Base-by-base conservation (phyloP, 2,329 filamentous ascomycete species). In the Chaetomium strumarium region DNA sequence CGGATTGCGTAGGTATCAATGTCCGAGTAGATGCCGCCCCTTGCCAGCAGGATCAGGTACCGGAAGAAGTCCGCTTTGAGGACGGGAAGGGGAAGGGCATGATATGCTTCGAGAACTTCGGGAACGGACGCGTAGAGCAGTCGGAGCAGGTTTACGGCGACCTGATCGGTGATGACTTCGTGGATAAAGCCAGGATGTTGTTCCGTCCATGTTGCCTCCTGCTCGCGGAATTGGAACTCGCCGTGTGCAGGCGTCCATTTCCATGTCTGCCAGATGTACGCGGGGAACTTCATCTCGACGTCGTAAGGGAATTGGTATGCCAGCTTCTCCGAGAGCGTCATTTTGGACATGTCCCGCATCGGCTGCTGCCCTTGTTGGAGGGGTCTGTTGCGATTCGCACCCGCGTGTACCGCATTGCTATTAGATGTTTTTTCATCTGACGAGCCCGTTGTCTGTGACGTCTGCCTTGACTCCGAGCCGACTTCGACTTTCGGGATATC, bases 181-280 rank as follows among this genome's bases (percentile, higher is more conserved):
- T 99, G 93, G 24, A 96, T 84, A 66, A 99, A 99, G 19, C 84
- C 85, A 0, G 91, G 92, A 68, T 99, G 90, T 63, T 86, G 74
- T 60, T 88, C 79, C 9, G 88, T 86, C 93, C 93, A 99, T 56
- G 87, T 90, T 13, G 89, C 88, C 72, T 97, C 93, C 55, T 90
- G 79, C 43, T 87, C 83, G 56, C 91, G 84, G 66, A 96, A 91
- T 17, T 76, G 72, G 66, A 99, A 99, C 56, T 88, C 78, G 46
- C 81, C 77, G 19, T 89, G 86, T 1, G 84, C 80, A 0, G 92
- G 91, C 1, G 83, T 88, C 64, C 83, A 85, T 70, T 95, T 96
- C 93, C 93, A 99, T 13, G 93, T 99, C 76, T 99, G 93, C 93
- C 93, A 99, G 66, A 99, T 95, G 75, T 96, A 97, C 52, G 90